Evolutionary conservation across 768 basidiomycete genomes (phyloP), one percentile per base, ranked within the genome.

Genomic region (Cyathus striatus): DNA sequence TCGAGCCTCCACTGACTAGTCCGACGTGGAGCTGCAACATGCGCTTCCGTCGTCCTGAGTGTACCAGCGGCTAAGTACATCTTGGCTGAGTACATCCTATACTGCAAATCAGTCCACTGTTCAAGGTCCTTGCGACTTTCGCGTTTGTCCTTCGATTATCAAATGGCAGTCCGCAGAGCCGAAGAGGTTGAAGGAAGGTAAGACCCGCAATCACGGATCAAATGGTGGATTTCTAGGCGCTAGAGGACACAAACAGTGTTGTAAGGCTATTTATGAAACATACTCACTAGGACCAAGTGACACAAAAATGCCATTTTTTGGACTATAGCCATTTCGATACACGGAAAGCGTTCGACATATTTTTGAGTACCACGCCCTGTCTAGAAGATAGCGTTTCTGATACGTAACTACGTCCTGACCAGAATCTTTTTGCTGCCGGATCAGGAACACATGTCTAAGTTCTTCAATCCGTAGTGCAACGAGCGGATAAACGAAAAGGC

Each of bases 21-120:
- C 87, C 87, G 51, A 87, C 81, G 0, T 88, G 87, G n/a, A 90
- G 66, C 51, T 90, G 88, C 20, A 90, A 63, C 61, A 90, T 90
- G 53, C 88, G 60, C 65, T 89, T 90, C 65, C 90, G 87, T 6
- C 88, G 88, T 1, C 88, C 88, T 37, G 79, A 82, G 69, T 1
- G 78, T 82, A 41, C 66, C 65, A 1, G 86, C 78, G 50, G 82
- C 81, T 13, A 77, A 69, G 48, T n/a, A n/a, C n/a, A n/a, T n/a
- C n/a, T n/a, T n/a, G n/a, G n/a, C n/a, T n/a, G n/a, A n/a, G n/a
- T 81, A 66, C 6, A 85, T 75, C 60, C 89, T 89, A 43, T 66
- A 69, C 16, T 64, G 76, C 18, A 90, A 61, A 59, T 89, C 87
- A 45, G 90, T 54, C 3, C 89, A 61, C 50, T 83, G 79, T 39